Base-by-base conservation (phyloP, 2,329 filamentous ascomycete genomes). In the Pestalotiopsis sp. region DNA sequence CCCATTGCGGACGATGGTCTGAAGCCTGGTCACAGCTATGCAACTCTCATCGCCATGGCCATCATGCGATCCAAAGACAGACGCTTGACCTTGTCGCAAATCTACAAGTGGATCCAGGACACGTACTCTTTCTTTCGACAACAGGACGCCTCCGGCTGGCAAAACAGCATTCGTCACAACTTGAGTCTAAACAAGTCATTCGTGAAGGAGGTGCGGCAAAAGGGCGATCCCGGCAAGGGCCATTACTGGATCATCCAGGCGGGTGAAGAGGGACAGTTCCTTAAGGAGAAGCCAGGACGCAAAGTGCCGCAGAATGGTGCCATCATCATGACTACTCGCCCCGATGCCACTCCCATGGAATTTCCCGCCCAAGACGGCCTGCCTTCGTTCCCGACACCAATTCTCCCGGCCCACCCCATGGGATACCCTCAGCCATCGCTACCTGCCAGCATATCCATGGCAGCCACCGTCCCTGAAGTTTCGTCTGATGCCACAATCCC, bases 21-120 rank as follows among this genome's bases (percentile, higher is more conserved):
- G 67, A 98, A 99, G 79, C 96, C 96, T 5, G 88, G 90, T 4
- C 94, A 95, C 81, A 98, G 95, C 82, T 99, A 99, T 79, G 95
- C 96, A 23, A 93, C 92, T 74, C 87, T 99, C 74, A 98, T 98
- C 72, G 96, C 93, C 78, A 98, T 98, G 95, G 94, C 96, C 65
- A 98, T 99, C 75, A 85, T 98, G 25, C 91, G 95, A 71, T 93
- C 96, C 4, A 91, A 93, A 13, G 90, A 91, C 70, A 91, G 94
- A 70, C 92, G 93, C 66, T 86, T 98, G 71, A 98, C 96, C 1
- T 87, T 99, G 20, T 91, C 94, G 31, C 94, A 98, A 80, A 99
- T 99, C 74, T 99, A 98, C 87, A 97, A 97, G 78, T 99, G 96
- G 95, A 98, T 99, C 75, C 97, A 94, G n/a, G 93, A 97, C 78